These are phyloP conservation scores for Lyophyllum semitale DNA, from an alignment of 768 basidiomycete genomes.

Conservation along the genomic window DNA sequence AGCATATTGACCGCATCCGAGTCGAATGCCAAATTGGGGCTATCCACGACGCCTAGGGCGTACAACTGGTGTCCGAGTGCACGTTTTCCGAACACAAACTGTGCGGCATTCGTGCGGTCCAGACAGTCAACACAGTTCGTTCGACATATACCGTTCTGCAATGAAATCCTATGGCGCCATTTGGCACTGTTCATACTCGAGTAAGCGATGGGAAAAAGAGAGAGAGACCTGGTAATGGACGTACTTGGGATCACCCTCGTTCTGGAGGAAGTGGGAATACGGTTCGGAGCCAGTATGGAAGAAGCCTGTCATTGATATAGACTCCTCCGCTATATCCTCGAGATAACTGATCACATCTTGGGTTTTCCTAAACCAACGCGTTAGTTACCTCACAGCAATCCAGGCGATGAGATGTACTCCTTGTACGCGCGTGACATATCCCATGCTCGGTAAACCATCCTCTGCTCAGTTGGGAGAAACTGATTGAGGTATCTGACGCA, in stretches of 20 bases:
- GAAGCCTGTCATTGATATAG: conserved; percentile 87
- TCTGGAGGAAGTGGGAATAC: conserved; percentile 65
- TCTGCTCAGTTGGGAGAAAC: conserved; percentile 82
- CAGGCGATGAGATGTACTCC: conserved; percentile 52
- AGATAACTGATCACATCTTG: conserved; percentile 95
- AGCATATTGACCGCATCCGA: conserved; percentile 95
- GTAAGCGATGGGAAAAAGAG: background rate
- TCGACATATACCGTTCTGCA: conserved; percentile 92
- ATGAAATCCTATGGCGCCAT: conserved; percentile 68
- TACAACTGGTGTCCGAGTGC: conserved; percentile 95
- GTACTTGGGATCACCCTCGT: conserved; percentile 47
- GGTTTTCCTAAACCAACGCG: conserved; percentile 63
- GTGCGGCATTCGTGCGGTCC: conserved; percentile 94
- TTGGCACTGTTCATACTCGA: conserved; percentile 22
- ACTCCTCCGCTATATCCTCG: conserved; percentile 93
- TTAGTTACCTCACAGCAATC: background rate
- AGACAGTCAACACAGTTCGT: conserved; percentile 98
- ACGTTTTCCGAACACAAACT: conserved; percentile 95
- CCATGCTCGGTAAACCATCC: conserved; percentile 92
- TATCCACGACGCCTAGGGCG: conserved; percentile 86
- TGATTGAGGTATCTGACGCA: conserved; percentile 95
- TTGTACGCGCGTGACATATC: conserved; percentile 96
- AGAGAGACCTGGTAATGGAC: conserved; percentile 8
- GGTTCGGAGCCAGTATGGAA: conserved; percentile 95
- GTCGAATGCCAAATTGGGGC: conserved; percentile 85